phyloP scores from a whole-genome alignment of 2,329 filamentous ascomycete genomes.

The Basipetospora chlamydospora region DNA sequence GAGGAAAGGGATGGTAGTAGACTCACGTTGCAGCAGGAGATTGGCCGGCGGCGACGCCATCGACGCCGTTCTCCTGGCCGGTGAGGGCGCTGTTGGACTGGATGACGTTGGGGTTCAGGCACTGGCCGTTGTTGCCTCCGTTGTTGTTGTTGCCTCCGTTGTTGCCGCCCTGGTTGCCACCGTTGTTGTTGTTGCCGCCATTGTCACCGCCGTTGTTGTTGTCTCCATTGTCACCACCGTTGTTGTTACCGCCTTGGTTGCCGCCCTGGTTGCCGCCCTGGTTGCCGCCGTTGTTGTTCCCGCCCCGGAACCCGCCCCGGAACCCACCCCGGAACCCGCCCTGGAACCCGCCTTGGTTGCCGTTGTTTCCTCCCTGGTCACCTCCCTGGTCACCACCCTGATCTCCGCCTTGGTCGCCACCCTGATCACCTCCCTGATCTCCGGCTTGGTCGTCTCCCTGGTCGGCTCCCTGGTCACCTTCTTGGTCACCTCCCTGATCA shows the following conservation, averaged over 20 bases:
- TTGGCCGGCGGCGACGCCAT: conserved; percentile 15
- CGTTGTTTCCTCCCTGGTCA: conserved; percentile 5
- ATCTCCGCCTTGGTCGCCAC: conserved; percentile 6
- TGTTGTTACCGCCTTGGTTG: neutral
- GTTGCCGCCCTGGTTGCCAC: conserved; percentile 10
- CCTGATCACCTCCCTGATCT: conserved; percentile 11
- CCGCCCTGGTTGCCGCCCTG: conserved; percentile 10
- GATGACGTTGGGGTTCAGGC: conserved; percentile 23
- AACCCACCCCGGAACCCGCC: conserved; percentile 10
- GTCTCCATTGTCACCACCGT: conserved; percentile 8
- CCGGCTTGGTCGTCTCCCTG: conserved; percentile 12
- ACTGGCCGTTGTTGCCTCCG: conserved; percentile 6
- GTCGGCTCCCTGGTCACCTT: neutral
- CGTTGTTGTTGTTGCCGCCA: conserved; percentile 8
- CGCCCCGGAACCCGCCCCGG: too few species aligned
- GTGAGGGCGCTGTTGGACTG: conserved; percentile 25
- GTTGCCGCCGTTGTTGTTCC: conserved; percentile 10
- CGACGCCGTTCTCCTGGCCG: conserved; percentile 20
- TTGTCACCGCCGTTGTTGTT: conserved; percentile 8
- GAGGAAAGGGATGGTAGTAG: neutral
- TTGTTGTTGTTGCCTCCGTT: conserved; percentile 1
- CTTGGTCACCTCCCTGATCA: conserved; percentile 11
- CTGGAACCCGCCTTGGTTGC: conserved; percentile 11
- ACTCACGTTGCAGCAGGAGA: conserved; percentile 29
- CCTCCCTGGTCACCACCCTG: conserved; percentile 10